Evolutionary conservation across 2,329 filamentous ascomycete genomes (phyloP).

Genomic region (Fusarium verrucosum): DNA sequence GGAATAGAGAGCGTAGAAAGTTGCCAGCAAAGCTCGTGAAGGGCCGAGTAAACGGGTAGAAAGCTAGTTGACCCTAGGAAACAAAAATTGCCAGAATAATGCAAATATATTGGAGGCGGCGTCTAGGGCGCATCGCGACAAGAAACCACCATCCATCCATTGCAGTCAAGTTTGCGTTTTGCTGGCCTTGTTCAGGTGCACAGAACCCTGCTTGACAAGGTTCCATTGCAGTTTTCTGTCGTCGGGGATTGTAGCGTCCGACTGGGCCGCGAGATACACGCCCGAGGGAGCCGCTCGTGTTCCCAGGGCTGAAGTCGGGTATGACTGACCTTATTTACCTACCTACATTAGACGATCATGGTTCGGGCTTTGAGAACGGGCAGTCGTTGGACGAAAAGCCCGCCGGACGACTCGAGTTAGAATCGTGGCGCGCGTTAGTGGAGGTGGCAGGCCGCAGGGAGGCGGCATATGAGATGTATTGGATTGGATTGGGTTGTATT

Average conservation of each 20-base stretch:
- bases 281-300: conserved; percentile 30
- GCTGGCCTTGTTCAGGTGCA: not conserved
- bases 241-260: conserved; percentile 30
- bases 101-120: not conserved
- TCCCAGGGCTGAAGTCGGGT: conserved; percentile 34
- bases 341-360: not conserved
- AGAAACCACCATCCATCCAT: too few species aligned
- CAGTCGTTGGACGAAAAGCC: not conserved
- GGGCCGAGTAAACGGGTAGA: not conserved
- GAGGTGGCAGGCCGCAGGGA: conserved; percentile 11
- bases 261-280: conserved; percentile 19
- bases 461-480: conserved; percentile 6
- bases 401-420: conserved; percentile 6
- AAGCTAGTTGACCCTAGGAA: not conserved
- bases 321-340: conserved; percentile 5
- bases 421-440: conserved; percentile 20
- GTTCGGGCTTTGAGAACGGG: conserved; percentile 9
- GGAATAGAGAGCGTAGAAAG: conserved; percentile 8
- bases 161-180: not conserved
- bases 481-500: too few species aligned
- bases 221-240: conserved; percentile 18
- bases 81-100: not conserved
- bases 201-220: conserved; percentile 22
- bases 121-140: not conserved
- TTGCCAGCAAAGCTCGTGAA: conserved; percentile 13